Base-by-base conservation (phyloP, 768 basidiomycete genomes). In the Pisolithus microcarpus region DNA sequence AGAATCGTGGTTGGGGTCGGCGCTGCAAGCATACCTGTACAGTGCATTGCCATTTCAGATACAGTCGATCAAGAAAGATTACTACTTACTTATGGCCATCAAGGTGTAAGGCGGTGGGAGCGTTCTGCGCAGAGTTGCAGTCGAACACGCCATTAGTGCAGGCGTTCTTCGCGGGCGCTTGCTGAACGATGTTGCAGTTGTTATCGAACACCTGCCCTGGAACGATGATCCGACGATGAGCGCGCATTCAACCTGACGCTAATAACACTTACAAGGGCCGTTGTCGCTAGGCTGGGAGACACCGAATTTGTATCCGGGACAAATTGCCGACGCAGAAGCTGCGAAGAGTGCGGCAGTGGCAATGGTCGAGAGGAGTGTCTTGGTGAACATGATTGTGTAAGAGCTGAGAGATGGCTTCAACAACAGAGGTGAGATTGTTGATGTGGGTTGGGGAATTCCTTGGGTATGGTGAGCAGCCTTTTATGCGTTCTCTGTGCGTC, bases 91-190 rank as follows among this genome's bases (percentile, higher is more conserved):
- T 48, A 9, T 38, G 36, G 8, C 47, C 36, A 6, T 48, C 23
- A 6, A 48, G 36, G 47, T 48, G 31, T 19, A 61, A 56, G 7
- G 58, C 58, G 21, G 53, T 59, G 48, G 58, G 59, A 4, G 62
- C 57, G 43, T 67, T 54, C 7, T 66, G 68, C 23, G 64, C 49
- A 15, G 65, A 54, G 24, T 58, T 60, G 53, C 65, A 68, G 5
- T 26, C 64, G 39, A 70, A 70, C 8, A 61, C 66, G 7, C 65
- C 61, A 46, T 54, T 21, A 21, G 34, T 53, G 60, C 68, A 70
- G 0, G 67, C 65, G 47, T 70, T 70, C 23, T 46, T 63, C 39
- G 67, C 65, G n/a, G 59, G 63, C 40, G 66, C 43, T 0, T 61
- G 54, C 45, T 67, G 65, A 42, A 66, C 65, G 16, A 52, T 38